Conservation (phyloP, 768 basidiomycete genomes). For the Panaeolus cyanescens region DNA sequence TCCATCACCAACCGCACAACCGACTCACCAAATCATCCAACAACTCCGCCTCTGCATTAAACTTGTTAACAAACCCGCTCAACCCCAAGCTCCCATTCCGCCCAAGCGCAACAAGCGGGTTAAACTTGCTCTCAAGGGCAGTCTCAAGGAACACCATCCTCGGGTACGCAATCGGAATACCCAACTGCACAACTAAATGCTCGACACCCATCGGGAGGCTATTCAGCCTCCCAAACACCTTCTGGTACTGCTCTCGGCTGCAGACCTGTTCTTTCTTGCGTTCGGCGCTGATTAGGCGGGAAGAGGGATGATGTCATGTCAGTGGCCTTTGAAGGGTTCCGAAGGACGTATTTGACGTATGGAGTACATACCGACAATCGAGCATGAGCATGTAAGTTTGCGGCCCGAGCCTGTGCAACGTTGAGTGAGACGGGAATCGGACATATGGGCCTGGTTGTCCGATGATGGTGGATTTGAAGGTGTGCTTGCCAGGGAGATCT, state of each 20-base stretch:
- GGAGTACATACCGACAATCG: conserved; percentile 70
- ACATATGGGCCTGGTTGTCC: conserved; percentile 80
- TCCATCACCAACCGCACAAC: background rate
- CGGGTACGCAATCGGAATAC: conserved; percentile 91
- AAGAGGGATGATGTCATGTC: background rate
- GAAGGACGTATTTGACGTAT: conserved; percentile 1
- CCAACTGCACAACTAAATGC: conserved; percentile 84
- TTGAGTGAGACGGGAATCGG: conserved; percentile 80
- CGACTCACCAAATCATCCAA: conserved; percentile 82
- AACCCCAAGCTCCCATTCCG: conserved; percentile 67
- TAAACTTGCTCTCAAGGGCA: conserved; percentile 78
- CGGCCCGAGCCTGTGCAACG: conserved; percentile 80
- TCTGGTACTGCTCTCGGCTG: conserved; percentile 70
- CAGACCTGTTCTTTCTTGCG: conserved; percentile 82
- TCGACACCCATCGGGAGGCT: conserved; percentile 67
- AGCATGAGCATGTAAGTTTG: conserved; percentile 72
- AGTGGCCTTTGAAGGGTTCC: background rate
- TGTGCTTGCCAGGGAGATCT: conserved; percentile 60
- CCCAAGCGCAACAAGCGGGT: conserved; percentile 80
- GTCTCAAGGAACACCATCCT: conserved; percentile 88
- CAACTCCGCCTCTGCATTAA: conserved; percentile 90
- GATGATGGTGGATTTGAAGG: conserved; percentile 71
- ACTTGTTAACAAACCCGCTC: conserved; percentile 84
- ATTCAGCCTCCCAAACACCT: conserved; percentile 64
- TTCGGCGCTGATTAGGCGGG: conserved; percentile 65